phyloP scores from a whole-genome alignment of 1,284 basidiomycete species.

The Heterobasidion occidentale region DNA sequence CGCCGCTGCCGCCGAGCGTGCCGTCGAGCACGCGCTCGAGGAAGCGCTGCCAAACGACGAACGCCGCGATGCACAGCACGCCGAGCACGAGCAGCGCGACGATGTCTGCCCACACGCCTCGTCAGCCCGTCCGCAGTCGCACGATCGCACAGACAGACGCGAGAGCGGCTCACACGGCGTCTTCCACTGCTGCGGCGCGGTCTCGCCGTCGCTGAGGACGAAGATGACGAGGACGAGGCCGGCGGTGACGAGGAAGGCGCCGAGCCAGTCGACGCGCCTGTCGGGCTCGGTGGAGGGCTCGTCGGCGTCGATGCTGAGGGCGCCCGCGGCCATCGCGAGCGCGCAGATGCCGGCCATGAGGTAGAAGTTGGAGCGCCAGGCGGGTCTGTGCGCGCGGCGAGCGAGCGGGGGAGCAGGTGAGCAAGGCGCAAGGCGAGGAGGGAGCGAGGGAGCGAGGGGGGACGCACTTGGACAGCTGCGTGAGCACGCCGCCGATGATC shows the following conservation, averaged over 20 bases:
- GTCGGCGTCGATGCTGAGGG: slow-evolving; percentile 38
- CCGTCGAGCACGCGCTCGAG: slow-evolving; percentile 36
- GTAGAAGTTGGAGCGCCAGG: slow-evolving; percentile 53
- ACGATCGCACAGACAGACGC: too few species aligned
- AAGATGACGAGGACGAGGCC: slow-evolving; percentile 79
- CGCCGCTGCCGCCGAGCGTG: too few species aligned
- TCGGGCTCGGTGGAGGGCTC: slow-evolving; percentile 38
- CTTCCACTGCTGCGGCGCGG: slow-evolving; percentile 65
- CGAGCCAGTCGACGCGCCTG: slow-evolving; percentile 75
- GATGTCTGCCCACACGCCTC: too few species aligned
- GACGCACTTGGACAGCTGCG: slow-evolving; percentile 47
- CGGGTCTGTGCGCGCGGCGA: too few species aligned
- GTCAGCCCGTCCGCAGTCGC: too few species aligned
- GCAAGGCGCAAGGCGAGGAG: too few species aligned
- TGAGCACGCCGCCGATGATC: slow-evolving; percentile 63
- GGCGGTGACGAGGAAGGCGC: slow-evolving; percentile 64
- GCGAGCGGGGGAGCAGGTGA: too few species aligned
- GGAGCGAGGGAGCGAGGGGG: too few species aligned
- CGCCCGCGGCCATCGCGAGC: slow-evolving; percentile 29
- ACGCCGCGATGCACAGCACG: slow-evolving; percentile 46
- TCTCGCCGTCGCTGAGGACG: slow-evolving; percentile 67
- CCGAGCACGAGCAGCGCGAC: slow-evolving; percentile 59
- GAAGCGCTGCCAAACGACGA: slow-evolving; percentile 65
- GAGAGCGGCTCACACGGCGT: slow-evolving; percentile 74
- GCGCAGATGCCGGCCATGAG: slow-evolving; percentile 39